These are phyloP conservation scores for Marasmius sp. DNA, from an alignment of 1,284 basidiomycete genomes.

Conservation along the genomic window DNA sequence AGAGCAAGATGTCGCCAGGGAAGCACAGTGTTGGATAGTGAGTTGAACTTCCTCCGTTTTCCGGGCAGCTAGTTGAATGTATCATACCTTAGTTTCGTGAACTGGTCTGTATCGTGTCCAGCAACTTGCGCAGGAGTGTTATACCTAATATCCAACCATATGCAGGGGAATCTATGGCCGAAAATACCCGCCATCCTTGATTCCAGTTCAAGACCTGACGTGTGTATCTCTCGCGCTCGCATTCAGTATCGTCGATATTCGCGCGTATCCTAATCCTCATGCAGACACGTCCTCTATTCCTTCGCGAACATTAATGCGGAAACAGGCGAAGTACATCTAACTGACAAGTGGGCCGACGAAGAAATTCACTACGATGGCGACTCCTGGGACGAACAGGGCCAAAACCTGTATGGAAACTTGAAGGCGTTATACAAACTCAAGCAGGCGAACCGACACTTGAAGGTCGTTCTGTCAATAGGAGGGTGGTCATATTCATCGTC, in stretches of 20 bases:
- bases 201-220: constrained; percentile 83
- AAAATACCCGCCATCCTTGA: constrained; percentile 80
- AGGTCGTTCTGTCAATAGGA: constrained; percentile 86
- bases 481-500: constrained; percentile 88
- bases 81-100: constrained; percentile 57
- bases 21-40: constrained; percentile 82
- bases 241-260: not conserved
- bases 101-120: constrained; percentile 50
- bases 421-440: constrained; percentile 91
- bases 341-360: constrained; percentile 92
- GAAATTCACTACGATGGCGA: constrained; percentile 83
- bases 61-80: constrained; percentile 10
- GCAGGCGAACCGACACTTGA: constrained; percentile 82
- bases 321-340: constrained; percentile 81
- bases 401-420: constrained; percentile 92
- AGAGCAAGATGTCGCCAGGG: constrained; percentile 27
- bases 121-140: not conserved
- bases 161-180: constrained; percentile 90
- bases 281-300: constrained; percentile 74
- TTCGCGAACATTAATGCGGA: constrained; percentile 87
- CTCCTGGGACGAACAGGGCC: constrained; percentile 84
- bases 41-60: constrained; percentile 30
- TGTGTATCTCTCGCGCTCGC: constrained; percentile 41
- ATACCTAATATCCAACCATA: constrained; percentile 20
- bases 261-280: constrained; percentile 13